Base-by-base conservation (phyloP, 257 asterid genomes). In the Handroanthus guayacan region DNA sequence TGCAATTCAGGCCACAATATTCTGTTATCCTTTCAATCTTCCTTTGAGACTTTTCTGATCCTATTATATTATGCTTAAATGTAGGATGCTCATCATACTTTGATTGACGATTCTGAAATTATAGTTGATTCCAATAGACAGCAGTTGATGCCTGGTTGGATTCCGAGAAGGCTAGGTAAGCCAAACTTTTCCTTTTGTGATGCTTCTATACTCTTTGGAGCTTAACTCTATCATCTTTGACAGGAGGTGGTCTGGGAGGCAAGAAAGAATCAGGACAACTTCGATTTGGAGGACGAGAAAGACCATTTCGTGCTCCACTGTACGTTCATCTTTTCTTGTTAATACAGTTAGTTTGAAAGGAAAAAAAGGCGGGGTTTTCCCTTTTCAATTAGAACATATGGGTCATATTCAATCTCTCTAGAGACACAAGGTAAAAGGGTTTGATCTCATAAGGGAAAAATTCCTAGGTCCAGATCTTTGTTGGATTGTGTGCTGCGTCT, bases 211-310 rank as follows among this genome's bases (percentile, higher is more conserved):
- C 13, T 58, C 47, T 34, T 44, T 11, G 73, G 17, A 38, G 77
- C 71, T 75, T 71, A 62, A 47, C 10, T 45, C 17, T 63, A 69
- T 77, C 68, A 36, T 65, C 31, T 80, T 77, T 34, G 62, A 67
- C 84, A 93, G 98, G 99, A 44, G 99, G 99, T 45, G 98, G 99
- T 66, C 96, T 91, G 67, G 98, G 97, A 37, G 98, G 99, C 43
- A 95, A 87, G 88, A 95, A 95, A 85, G 99, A 95, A 85, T 95
- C 98, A 8, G 97, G 99, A 57, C 98, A 95, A 78, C 95, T 95
- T 80, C 92, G 99, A 54, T 95, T 95, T 80, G 98, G 99, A 68
- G 99, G 99, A 74, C 90, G 99, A 66, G 97, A 95, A 72, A 90
- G 97, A 77, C 99, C 98, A 20, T 93, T 93, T 56, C 85, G 91